phyloP scores from a whole-genome alignment of 768 basidiomycete genomes.

The Leccinellum rugosiceps region DNA sequence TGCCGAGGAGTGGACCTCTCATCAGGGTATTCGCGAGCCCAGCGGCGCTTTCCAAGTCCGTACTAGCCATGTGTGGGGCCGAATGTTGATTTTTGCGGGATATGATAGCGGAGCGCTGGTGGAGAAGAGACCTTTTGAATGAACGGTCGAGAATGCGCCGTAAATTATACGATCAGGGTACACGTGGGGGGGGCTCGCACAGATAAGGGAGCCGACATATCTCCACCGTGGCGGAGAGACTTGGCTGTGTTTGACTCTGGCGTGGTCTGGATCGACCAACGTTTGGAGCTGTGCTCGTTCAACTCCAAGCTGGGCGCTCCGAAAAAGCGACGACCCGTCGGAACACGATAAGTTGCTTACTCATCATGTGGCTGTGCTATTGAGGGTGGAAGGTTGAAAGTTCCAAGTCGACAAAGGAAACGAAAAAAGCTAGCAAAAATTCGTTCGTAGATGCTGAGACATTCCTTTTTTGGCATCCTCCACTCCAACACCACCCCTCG shows the following conservation, averaged over 20 bases:
- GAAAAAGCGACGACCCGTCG: too few relatives aligned
- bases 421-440: slow-evolving; percentile 3
- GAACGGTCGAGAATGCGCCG: too few relatives aligned
- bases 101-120: not conserved
- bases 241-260: not conserved
- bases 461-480: slow-evolving; percentile 37
- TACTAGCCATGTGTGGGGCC: not conserved
- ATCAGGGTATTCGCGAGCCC: slow-evolving; percentile 10
- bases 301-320: too few relatives aligned
- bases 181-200: not conserved
- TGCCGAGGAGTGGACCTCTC: slow-evolving; percentile 28
- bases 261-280: too few relatives aligned
- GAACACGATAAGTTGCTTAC: slow-evolving; percentile 16
- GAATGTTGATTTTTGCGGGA: too few relatives aligned
- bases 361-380: slow-evolving; percentile 20
- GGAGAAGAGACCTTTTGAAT: too few relatives aligned
- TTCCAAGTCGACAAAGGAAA: slow-evolving; percentile 26
- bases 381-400: slow-evolving; percentile 6
- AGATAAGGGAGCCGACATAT: not conserved
- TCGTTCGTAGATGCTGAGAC: slow-evolving; percentile 22
- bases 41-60: not conserved
- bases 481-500: slow-evolving; percentile 27
- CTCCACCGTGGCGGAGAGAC: not conserved
- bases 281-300: too few relatives aligned
- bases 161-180: not conserved